Evolutionary conservation across 1,284 basidiomycete species (phyloP).

Genomic region (Xanthoconium separans): DNA sequence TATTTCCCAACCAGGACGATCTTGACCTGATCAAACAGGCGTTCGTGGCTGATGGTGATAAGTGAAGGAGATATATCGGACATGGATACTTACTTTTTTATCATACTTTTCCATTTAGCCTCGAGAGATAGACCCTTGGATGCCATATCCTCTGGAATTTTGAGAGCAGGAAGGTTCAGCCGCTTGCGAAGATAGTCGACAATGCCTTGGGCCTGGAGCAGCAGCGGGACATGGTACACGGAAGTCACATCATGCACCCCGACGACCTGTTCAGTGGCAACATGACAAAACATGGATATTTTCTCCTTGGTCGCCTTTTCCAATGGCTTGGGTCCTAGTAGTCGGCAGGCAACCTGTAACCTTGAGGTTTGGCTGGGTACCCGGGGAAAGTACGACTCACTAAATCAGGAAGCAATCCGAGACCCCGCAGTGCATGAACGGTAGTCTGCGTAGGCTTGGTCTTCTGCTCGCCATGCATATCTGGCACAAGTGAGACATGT

Average conservation of each 20-base stretch:
- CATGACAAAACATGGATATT: constrained; percentile 99
- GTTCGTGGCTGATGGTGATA: constrained; percentile 69
- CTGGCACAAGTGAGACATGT: constrained; percentile 97
- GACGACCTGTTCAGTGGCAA: constrained; percentile 89
- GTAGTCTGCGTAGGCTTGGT: constrained; percentile 99
- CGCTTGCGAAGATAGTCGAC: constrained; percentile 83
- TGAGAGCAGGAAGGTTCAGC: constrained; percentile 68
- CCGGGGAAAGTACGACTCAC: constrained; percentile 45
- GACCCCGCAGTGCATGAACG: constrained; percentile 89
- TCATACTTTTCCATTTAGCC: constrained; percentile 82
- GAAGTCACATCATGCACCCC: constrained; percentile 97
- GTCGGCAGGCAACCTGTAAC: constrained; percentile 85
- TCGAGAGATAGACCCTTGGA: constrained; percentile 68
- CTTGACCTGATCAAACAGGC: constrained; percentile 87
- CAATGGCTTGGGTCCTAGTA: constrained; percentile 71
- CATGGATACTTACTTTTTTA: constrained; percentile 52
- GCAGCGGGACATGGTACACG: constrained; percentile 95
- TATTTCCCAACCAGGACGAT: constrained; percentile 98
- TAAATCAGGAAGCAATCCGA: constrained; percentile 92
- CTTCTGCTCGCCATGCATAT: constrained; percentile 99
- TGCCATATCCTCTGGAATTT: constrained; percentile 55
- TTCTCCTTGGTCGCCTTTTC: constrained; percentile 88
- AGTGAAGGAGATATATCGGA: constrained; percentile 1
- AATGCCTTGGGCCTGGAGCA: constrained; percentile 92
- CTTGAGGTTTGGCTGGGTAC: not conserved